Conservation (phyloP, 2,329 filamentous ascomycete genomes). For the Alternaria solani region DNA sequence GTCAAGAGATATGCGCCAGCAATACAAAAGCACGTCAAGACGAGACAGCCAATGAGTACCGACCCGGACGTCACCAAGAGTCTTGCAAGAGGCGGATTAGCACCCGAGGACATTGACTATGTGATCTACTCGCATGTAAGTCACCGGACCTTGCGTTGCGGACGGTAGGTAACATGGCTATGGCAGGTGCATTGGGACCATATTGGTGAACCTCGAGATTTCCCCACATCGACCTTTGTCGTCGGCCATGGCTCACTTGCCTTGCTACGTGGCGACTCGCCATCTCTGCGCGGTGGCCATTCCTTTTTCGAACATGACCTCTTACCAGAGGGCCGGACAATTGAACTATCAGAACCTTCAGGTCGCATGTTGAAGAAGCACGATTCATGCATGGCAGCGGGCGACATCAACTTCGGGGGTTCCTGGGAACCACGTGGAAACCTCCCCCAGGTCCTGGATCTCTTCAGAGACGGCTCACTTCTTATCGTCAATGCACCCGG, state of each 20-base stretch:
- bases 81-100: slow-evolving; percentile 48
- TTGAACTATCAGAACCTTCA: slow-evolving; percentile 54
- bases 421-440: slow-evolving; percentile 56
- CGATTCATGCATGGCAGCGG: neutral
- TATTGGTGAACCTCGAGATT: slow-evolving; percentile 52
- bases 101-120: slow-evolving; percentile 51
- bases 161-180: neutral
- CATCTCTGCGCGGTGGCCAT: slow-evolving; percentile 38
- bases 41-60: slow-evolving; percentile 55
- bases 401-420: slow-evolving; percentile 19
- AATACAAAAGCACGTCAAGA: slow-evolving; percentile 58
- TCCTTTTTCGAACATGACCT: slow-evolving; percentile 57
- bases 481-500: slow-evolving; percentile 62
- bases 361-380: neutral
- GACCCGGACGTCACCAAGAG: slow-evolving; percentile 52
- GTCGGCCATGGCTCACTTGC: slow-evolving; percentile 46
- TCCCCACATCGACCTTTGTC: slow-evolving; percentile 50
- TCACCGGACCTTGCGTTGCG: neutral
- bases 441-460: slow-evolving; percentile 57
- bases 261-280: slow-evolving; percentile 34
- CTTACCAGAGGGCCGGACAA: slow-evolving; percentile 52
- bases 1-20: slow-evolving; percentile 54
- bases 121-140: slow-evolving; percentile 54
- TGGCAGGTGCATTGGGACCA: slow-evolving; percentile 54
- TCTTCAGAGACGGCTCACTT: slow-evolving; percentile 59